Evolutionary conservation across 768 basidiomycete genomes (phyloP), one percentile per base, ranked within the genome.

Genomic region (Calvatia gigantea): DNA sequence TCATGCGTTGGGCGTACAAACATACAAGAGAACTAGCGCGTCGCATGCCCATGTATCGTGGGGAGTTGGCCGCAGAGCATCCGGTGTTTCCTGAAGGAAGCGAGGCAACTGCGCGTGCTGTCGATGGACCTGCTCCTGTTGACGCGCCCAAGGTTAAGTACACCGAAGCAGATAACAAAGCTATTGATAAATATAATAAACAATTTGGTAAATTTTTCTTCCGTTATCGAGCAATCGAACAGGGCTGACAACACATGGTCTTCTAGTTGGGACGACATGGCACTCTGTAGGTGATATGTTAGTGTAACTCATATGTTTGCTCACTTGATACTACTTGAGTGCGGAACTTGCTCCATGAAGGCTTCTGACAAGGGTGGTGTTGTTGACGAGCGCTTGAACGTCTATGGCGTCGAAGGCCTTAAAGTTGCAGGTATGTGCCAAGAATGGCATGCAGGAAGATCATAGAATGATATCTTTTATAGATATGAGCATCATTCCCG

Each of bases 281-380:
- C 80, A 80, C 58, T 77, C 76, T 29, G 78, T 79, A 56, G 45
- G 69, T 44, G 12, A 15, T 33, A 12, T 39, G 17, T 2, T 42
- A 6, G 15, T 14, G 29, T 42, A 6, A 47, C 14, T 32, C 25
- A 15, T 17, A 25, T 2, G 11, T 17, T 1, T 28, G 19, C 37
- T 47, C 14, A 42, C 11, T 33, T 27, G 33, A n/a, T 37, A 39
- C 15, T 31, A 8, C 17, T 35, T 32, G 31, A 85, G 83, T 71
- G 84, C 12, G 85, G 85, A 35, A 87, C 85, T 0, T 86, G 84
- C 56, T 78, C 83, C 0, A 87, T 87, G 85, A 85, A 86, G 63
- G 75, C 83, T 2, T 75, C 77, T 17, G 73, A 79, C 15, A 53
- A 74, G 37, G 79, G 76, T 4, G 86, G 85, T 12, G 86, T 87